Conservation (phyloP, 2,329 filamentous ascomycete genomes). For the Coleophoma crateriformis region DNA sequence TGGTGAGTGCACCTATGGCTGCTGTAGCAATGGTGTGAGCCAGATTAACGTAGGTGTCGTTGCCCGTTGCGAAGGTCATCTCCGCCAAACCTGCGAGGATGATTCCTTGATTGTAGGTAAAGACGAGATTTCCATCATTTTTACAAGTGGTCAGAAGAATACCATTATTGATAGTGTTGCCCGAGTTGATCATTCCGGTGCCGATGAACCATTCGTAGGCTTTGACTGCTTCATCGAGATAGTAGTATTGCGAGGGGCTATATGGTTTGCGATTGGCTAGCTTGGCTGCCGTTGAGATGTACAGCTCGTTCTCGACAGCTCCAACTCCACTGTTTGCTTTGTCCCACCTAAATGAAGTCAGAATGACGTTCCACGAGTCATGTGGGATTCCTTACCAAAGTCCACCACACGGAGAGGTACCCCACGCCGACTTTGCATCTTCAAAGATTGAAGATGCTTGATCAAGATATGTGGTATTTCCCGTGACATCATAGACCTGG, state of each 20-base stretch:
- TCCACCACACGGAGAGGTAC: slow-evolving; percentile 44
- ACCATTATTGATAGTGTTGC: slow-evolving; percentile 48
- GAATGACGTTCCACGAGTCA: neutral
- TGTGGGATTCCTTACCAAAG: slow-evolving; percentile 32
- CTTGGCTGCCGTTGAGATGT: slow-evolving; percentile 46
- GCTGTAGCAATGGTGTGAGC: slow-evolving; percentile 50
- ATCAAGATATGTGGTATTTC: slow-evolving; percentile 45
- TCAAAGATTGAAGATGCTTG: slow-evolving; percentile 47
- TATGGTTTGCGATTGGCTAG: slow-evolving; percentile 51
- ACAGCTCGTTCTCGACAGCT: slow-evolving; percentile 52
- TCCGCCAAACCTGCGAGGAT: slow-evolving; percentile 53
- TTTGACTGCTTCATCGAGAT: slow-evolving; percentile 47
- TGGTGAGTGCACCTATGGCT: slow-evolving; percentile 39
- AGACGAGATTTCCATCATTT: slow-evolving; percentile 37
- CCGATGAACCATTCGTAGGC: slow-evolving; percentile 45
- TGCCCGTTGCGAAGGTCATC: slow-evolving; percentile 45
- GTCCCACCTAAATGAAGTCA: slow-evolving; percentile 36
- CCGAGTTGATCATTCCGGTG: slow-evolving; percentile 39
- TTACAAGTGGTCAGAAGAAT: slow-evolving; percentile 40
- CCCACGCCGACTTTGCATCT: slow-evolving; percentile 47
- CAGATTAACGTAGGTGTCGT: slow-evolving; percentile 32
- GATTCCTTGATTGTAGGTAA: slow-evolving; percentile 57
- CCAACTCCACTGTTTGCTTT: slow-evolving; percentile 47
- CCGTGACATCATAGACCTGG: slow-evolving; percentile 48
- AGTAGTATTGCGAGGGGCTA: slow-evolving; percentile 40